Conservation (phyloP, 2,329 filamentous ascomycete genomes). For the Daldinia sp. region DNA sequence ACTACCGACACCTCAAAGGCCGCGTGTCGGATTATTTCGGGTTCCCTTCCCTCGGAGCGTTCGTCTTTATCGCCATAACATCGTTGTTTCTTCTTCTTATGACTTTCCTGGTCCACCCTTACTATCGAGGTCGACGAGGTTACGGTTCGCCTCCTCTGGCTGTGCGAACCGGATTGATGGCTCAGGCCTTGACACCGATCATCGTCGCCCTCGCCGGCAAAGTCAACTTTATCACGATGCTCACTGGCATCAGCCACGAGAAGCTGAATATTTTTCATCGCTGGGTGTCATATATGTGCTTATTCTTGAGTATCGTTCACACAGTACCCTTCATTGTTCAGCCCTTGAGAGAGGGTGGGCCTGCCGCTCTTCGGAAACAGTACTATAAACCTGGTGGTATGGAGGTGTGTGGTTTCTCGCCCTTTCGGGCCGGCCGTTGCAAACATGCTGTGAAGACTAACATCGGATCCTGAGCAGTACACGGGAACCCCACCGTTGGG, state of each 20-base stretch:
- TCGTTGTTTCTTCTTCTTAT: slow-evolving; percentile 28
- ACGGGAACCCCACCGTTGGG: slow-evolving; percentile 30
- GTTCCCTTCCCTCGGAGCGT: slow-evolving; percentile 25
- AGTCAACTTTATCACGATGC: slow-evolving; percentile 34
- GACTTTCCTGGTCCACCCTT: slow-evolving; percentile 32
- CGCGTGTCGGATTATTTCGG: slow-evolving; percentile 28
- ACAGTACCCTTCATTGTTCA: slow-evolving; percentile 30
- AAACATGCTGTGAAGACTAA: background rate
- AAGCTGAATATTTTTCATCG: slow-evolving; percentile 34
- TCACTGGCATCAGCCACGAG: slow-evolving; percentile 35
- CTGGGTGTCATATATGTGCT: slow-evolving; percentile 33
- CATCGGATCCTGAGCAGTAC: slow-evolving; percentile 6
- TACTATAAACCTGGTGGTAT: slow-evolving; percentile 30
- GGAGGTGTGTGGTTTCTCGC: slow-evolving; percentile 20
- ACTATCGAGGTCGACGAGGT: slow-evolving; percentile 28
- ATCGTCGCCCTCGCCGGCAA: slow-evolving; percentile 34
- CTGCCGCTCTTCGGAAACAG: slow-evolving; percentile 22
- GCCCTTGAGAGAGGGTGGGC: slow-evolving; percentile 25
- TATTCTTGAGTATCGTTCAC: slow-evolving; percentile 29
- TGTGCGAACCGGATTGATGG: slow-evolving; percentile 32
- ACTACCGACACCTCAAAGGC: slow-evolving; percentile 32
- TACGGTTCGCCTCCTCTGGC: slow-evolving; percentile 33
- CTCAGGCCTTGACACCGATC: slow-evolving; percentile 32
- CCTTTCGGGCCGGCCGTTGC: background rate
- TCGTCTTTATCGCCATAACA: slow-evolving; percentile 18